Conservation (phyloP, 176 grass and related monocot species). For the Avena atlantica region DNA sequence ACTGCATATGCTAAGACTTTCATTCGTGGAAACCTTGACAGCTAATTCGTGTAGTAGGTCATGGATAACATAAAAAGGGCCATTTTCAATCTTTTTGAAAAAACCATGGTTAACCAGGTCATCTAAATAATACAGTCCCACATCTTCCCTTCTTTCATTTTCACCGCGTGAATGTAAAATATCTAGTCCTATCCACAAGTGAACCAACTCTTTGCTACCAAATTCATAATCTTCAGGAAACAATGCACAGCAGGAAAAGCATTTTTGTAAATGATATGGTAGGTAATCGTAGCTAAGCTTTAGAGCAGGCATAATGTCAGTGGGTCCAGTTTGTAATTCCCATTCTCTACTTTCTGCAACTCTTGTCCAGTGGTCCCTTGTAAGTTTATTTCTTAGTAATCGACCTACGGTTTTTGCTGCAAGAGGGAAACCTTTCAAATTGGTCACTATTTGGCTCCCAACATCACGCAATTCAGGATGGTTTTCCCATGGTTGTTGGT, state of each 20-base stretch:
- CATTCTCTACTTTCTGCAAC: slow-evolving; percentile 30
- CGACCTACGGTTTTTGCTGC: slow-evolving; percentile 37
- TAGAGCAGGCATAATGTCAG: slow-evolving; percentile 49
- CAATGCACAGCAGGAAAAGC: slow-evolving; percentile 12
- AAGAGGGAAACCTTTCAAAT: slow-evolving; percentile 26
- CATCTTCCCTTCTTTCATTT: too few relatives aligned
- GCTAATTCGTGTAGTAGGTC: slow-evolving; percentile 41
- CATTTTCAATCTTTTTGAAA: too few relatives aligned
- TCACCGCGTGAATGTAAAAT: slow-evolving; percentile 18
- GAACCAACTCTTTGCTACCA: neutral
- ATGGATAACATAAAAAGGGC: slow-evolving; percentile 41
- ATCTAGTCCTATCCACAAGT: slow-evolving; percentile 43
- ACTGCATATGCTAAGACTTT: slow-evolving; percentile 12
- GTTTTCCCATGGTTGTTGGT: neutral
- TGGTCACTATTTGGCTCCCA: neutral
- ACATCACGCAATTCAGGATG: neutral
- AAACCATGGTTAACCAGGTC: neutral
- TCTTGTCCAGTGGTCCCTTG: neutral
- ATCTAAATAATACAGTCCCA: too few relatives aligned
- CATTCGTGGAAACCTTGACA: too few relatives aligned
- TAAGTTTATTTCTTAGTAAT: neutral
- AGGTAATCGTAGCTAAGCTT: slow-evolving; percentile 45
- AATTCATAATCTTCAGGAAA: slow-evolving; percentile 49
- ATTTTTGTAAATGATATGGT: slow-evolving; percentile 19
- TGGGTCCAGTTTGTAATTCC: neutral